Evolutionary conservation across 1,284 basidiomycete species (phyloP), one percentile per base, ranked within the genome.

Genomic region (Cystobasidium sp.): DNA sequence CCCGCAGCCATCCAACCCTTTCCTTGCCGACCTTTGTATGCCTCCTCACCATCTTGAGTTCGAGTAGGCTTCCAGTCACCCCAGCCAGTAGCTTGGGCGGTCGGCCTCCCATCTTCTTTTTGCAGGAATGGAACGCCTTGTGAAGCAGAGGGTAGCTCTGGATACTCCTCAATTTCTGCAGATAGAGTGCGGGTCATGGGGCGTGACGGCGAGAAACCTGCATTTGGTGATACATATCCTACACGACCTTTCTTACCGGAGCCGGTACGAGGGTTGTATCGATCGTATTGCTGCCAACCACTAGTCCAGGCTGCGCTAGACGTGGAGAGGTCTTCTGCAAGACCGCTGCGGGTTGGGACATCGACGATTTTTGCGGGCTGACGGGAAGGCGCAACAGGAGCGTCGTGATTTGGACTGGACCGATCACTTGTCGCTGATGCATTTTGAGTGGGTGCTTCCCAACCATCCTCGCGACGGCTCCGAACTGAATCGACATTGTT

Each of bases 41-140:
- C 39, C 39, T 22, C 12, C 43, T 59, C 56, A 41, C 56, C 56
- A 41, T 59, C 56, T 12, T 59, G 37, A 9, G 39, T 31, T 59
- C 56, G 18, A n/a, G 56, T 41, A 1, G 56, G 56, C 56, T n/a
- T 59, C 56, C 56, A 59, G 31, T 59, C 56, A 10, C 43, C 39
- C 56, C 56, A 59, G 18, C 37, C 18, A 7, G 39, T 20, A n/a
- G 39, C 14, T 41, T 12, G 6, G 37, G 9, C n/a, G 39, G 37
- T 6, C 39, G 56, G 18, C 39, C 10, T 59, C 18, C 16, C 9
- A 41, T 18, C 7, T n/a, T 43, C 56, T 10, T 41, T 59, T 16
- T 41, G 56, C 6, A 18, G 56, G 56, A 59, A 59, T 18, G 31
- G 56, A 10, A 59, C 56, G 20, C 18, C 37, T 22, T n/a, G n/a